Evolutionary conservation across 2,329 filamentous ascomycete species (phyloP).

Genomic region (Chaetomium olivaceum): DNA sequence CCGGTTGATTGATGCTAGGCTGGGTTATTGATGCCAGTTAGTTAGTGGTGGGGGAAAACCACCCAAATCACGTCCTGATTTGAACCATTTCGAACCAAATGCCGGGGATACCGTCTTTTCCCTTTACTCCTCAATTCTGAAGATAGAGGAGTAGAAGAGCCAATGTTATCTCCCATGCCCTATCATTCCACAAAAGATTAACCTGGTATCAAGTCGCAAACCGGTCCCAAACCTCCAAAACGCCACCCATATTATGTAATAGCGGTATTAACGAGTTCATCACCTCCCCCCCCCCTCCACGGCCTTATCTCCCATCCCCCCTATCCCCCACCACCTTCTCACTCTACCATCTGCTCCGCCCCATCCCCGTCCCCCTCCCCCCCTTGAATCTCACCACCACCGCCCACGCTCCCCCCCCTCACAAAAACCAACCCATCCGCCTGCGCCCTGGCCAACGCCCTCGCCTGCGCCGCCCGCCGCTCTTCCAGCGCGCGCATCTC

Average conservation of each 20-base stretch:
- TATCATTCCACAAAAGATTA: background rate
- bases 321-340: background rate
- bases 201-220: slow-evolving; percentile 3
- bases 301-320: background rate
- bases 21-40: background rate
- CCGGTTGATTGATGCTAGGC: background rate
- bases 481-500: slow-evolving; percentile 69
- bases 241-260: background rate
- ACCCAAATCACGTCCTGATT: background rate
- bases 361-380: slow-evolving; percentile 32
- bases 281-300: background rate
- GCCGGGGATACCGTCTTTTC: too few species aligned
- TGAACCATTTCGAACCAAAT: background rate
- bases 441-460: slow-evolving; percentile 56
- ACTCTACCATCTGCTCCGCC: slow-evolving; percentile 34
- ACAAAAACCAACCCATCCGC: slow-evolving; percentile 50
- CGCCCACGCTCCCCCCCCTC: slow-evolving; percentile 32
- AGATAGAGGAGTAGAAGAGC: background rate
- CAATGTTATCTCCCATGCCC: background rate
- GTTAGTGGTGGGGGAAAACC: background rate
- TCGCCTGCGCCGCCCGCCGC: slow-evolving; percentile 62
- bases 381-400: slow-evolving; percentile 19
- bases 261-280: background rate
- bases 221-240: background rate
- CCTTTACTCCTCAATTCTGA: background rate